These are phyloP conservation scores for Symbiodinium natans DNA, from an alignment of 73 alveolate genomes.

Conservation along the genomic window DNA sequence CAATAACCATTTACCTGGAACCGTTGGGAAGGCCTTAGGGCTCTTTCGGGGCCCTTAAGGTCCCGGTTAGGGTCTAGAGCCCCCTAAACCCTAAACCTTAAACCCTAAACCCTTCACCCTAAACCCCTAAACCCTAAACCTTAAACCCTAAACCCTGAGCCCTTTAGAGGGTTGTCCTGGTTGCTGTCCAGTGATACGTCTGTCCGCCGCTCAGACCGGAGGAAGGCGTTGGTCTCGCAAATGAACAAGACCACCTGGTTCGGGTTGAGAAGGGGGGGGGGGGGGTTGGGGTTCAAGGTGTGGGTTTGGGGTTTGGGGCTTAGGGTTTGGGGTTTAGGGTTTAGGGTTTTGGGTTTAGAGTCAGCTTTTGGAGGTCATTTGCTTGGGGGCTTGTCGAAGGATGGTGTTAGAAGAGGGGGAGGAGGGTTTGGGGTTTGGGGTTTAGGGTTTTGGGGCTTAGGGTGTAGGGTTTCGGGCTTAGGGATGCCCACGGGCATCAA, in stretches of 20 bases:
- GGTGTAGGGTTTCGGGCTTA: neutral
- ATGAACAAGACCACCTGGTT: constrained; percentile 68
- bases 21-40: too few relatives aligned
- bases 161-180: neutral
- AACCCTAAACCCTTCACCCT: too few relatives aligned
- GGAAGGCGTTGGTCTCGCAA: constrained; percentile 65
- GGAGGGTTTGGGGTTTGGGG: neutral
- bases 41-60: too few relatives aligned
- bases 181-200: constrained; percentile 35
- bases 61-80: too few relatives aligned
- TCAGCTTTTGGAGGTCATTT: neutral
- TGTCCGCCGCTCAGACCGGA: constrained; percentile 69
- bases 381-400: too few relatives aligned
- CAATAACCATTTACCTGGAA: too few relatives aligned
- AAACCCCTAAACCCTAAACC: too few relatives aligned
- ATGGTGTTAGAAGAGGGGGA: too few relatives aligned
- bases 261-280: neutral
- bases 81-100: too few relatives aligned
- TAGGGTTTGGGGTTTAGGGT: neutral
- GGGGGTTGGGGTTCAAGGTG: neutral
- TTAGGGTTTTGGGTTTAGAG: neutral
- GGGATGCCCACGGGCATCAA: too few relatives aligned
- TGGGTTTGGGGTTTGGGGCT: too few relatives aligned
- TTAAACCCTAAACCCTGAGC: neutral
- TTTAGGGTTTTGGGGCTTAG: neutral